Percentiles rank a stretch among this genome's conserved stretches.
Evolutionary conservation across 345 rosid species (phyloP).

Genomic region (Trapa incisa): DNA sequence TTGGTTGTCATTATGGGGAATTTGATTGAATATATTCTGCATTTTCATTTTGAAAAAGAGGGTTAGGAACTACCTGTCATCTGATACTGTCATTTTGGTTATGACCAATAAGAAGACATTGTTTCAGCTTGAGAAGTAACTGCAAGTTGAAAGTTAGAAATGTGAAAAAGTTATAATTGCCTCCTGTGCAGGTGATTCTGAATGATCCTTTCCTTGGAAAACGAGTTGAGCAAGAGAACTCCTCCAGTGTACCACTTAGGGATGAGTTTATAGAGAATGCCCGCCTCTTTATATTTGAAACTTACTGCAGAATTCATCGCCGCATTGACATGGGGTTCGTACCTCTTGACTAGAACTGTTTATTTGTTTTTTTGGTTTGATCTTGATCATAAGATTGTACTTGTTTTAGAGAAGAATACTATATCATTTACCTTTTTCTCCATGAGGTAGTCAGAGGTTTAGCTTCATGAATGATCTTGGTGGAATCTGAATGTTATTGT

Average conservation of each 20-base stretch:
- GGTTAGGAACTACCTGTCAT: background rate
- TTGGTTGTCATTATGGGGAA: background rate
- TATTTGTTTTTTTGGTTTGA: background rate
- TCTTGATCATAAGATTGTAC: background rate
- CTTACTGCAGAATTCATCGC: slow-evolving; percentile 91
- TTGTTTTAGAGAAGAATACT: background rate
- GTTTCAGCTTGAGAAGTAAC: background rate
- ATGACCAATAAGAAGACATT: background rate
- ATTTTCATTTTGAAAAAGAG: background rate
- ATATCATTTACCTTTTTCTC: background rate
- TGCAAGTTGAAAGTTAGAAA: background rate
- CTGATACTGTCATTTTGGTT: background rate
- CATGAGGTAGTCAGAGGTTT: background rate
- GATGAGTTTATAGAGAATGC: slow-evolving; percentile 99
- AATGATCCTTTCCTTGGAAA: slow-evolving; percentile 99
- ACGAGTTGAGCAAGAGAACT: slow-evolving; percentile 12
- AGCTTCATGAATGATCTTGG: too few species aligned
- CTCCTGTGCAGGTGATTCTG: slow-evolving; percentile 48
- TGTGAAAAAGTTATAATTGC: background rate
- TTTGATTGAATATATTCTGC: background rate
- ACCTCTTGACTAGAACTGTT: background rate
- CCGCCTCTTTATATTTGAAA: slow-evolving; percentile 84
- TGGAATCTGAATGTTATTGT: too few species aligned
- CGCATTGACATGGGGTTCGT: slow-evolving; percentile 88
- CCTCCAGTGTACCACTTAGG: slow-evolving; percentile 62